Conservation (phyloP, 805 yeast species). For the Candida tibetensis region DNA sequence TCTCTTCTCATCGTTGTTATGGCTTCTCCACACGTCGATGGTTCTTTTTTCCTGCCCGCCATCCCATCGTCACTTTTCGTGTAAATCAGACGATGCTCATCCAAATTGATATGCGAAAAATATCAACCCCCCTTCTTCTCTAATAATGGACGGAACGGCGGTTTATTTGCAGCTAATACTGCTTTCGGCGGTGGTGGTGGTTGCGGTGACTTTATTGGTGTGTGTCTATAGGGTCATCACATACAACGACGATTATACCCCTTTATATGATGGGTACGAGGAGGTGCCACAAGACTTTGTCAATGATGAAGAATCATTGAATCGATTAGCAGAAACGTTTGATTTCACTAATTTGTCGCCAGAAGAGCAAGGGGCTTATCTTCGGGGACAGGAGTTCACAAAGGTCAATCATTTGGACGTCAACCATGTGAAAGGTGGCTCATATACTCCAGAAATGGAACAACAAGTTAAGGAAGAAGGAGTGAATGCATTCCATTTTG, state of each 20-base stretch:
- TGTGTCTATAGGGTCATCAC: not conserved
- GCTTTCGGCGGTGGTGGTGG: not conserved
- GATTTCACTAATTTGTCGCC: conserved; percentile 37
- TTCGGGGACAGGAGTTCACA: conserved; percentile 36
- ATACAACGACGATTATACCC: conserved; percentile 4
- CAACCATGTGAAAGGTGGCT: conserved; percentile 30
- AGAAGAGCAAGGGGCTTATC: conserved; percentile 38
- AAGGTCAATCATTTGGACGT: conserved; percentile 30
- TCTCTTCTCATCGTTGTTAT: too few species aligned
- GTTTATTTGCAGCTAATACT: not conserved
- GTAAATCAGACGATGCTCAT: conserved; percentile 1
- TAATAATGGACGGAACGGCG: not conserved
- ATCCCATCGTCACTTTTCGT: not conserved
- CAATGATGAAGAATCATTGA: conserved; percentile 39
- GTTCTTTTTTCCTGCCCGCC: too few species aligned
- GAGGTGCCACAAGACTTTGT: conserved; percentile 37
- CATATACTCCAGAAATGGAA: conserved; percentile 23
- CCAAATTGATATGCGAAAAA: conserved; percentile 4
- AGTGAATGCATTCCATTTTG: conserved; percentile 39
- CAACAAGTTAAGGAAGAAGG: conserved; percentile 29
- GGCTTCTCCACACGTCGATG: too few species aligned
- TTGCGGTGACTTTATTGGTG: not conserved
- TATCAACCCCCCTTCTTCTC: too few species aligned
- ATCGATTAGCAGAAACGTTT: conserved; percentile 33
- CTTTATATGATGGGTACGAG: conserved; percentile 1